Evolutionary conservation across 768 basidiomycete genomes (phyloP), one percentile per base, ranked within the genome.

Genomic region (Podaxis sp.): DNA sequence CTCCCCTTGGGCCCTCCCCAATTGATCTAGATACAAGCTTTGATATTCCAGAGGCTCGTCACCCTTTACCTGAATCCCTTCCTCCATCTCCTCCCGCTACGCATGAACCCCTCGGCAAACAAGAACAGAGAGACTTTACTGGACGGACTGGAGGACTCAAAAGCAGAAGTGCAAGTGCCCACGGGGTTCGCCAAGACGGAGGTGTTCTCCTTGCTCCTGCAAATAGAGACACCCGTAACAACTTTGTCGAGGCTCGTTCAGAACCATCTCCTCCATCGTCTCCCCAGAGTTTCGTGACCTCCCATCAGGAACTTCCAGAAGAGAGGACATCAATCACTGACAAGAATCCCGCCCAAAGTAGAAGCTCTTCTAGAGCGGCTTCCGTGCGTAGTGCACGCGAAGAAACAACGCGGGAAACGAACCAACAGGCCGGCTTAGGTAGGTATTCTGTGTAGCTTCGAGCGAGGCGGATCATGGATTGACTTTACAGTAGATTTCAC

Each of bases 1-100:
- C 76, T 4, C 77, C 79, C 9, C 66, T 78, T 8, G 67, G 70
- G 1, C 62, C 72, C 3, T 76, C 75, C 0, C 75, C 76, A 0
- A 62, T 75, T n/a, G 76, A 76, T 60, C 51, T 70, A 9, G 61
- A 62, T 40, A 11, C 64, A 4, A 52, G 57, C 17, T 71, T 72
- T 39, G 72, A 74, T 36, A 68, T 73, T 36, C 73, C 73, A 2
- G 75, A 75, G 64, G 71, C 75, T 1, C 63, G 59, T 39, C 60
- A 68, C 19, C 73, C 73, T 36, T 69, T 76, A 33, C 75, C 76
- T 22, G 72, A 73, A 2, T 75, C 75, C 22, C 65, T 67, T 26
- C 68, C 68, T 19, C 42, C 64, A 39, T 60, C 60, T 26, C 44
- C 64, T 22, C 28, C 24, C n/a, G 24, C 36, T 22, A 9, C 19